Evolutionary conservation across 2,329 filamentous ascomycete species (phyloP).

Genomic region (Colletotrichum chrysophilum): DNA sequence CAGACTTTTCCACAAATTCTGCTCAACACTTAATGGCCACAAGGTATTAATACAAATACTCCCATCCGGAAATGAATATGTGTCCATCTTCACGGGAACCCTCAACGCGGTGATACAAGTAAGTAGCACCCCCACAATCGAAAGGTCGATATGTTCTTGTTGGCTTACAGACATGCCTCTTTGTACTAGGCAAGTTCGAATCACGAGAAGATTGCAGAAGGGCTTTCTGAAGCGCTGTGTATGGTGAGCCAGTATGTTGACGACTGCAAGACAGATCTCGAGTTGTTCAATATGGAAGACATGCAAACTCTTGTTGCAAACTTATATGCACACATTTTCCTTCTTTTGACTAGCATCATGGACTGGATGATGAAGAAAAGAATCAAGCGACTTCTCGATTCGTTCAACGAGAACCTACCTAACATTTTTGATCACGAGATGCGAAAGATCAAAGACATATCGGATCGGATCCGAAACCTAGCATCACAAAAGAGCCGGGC

Average conservation of each 20-base stretch:
- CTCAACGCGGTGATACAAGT: conserved; percentile 30
- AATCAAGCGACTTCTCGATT: conserved; percentile 17
- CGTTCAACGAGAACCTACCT: conserved; percentile 22
- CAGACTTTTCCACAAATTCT: conserved; percentile 29
- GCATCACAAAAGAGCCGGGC: conserved; percentile 14
- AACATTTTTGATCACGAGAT: conserved; percentile 17
- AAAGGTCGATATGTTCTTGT: too few relatives aligned
- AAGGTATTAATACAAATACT: conserved; percentile 28
- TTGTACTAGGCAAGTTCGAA: conserved; percentile 27
- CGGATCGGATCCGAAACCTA: neutral
- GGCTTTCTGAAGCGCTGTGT: conserved; percentile 21
- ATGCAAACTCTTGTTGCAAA: conserved; percentile 20
- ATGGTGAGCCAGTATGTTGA: conserved; percentile 24
- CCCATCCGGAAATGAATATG: conserved; percentile 32
- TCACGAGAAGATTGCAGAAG: conserved; percentile 25
- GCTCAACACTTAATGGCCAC: conserved; percentile 27
- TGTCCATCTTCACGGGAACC: conserved; percentile 31
- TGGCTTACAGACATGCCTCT: too few relatives aligned
- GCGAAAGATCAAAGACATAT: conserved; percentile 13
- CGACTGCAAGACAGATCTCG: conserved; percentile 1
- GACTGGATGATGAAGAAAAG: conserved; percentile 26
- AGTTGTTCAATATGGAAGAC: conserved; percentile 17
- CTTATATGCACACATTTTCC: conserved; percentile 29
- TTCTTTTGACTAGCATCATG: conserved; percentile 26
- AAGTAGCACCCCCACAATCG: too few relatives aligned